A percentile compares a stretch with the other conserved stretches of the same genome.
Evolutionary conservation across 2,329 filamentous ascomycete genomes (phyloP).

Genomic region (Hymenoscyphus repandus): DNA sequence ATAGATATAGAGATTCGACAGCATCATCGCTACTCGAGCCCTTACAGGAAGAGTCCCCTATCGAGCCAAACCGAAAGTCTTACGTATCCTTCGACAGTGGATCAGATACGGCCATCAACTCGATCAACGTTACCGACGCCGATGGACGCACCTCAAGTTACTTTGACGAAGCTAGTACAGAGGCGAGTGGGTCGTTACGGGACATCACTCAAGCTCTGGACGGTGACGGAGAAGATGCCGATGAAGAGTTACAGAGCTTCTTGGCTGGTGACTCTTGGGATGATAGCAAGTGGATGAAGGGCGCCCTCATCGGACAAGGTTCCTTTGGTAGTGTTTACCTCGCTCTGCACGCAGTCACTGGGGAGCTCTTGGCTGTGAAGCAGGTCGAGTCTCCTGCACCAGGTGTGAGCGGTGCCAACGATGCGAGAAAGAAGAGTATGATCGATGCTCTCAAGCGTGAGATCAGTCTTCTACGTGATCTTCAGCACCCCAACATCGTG

Average conservation of each 20-base stretch:
- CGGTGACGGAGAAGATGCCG: conserved; percentile 86
- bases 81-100: conserved; percentile 80
- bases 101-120: conserved; percentile 58
- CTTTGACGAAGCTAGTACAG: conserved; percentile 74
- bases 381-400: conserved; percentile 87
- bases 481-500: conserved; percentile 95
- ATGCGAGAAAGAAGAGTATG: conserved; percentile 95
- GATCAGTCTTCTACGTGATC: conserved; percentile 86
- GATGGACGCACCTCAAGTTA: conserved; percentile 75
- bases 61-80: conserved; percentile 86
- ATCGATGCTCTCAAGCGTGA: conserved; percentile 95
- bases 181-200: conserved; percentile 69
- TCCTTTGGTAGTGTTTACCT: conserved; percentile 96
- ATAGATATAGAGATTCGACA: conserved; percentile 77
- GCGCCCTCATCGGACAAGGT: conserved; percentile 91
- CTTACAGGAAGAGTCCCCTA: conserved; percentile 78
- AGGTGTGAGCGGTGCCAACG: conserved; percentile 72
- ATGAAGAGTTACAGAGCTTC: conserved; percentile 86
- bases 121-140: conserved; percentile 67
- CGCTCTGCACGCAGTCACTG: conserved; percentile 90
- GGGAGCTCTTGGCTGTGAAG: conserved; percentile 96
- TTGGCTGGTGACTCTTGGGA: conserved; percentile 90
- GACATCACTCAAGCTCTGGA: conserved; percentile 81
- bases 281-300: conserved; percentile 99
- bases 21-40: conserved; percentile 85